These are phyloP conservation scores for Cladosporium velox DNA, from an alignment of 2,329 filamentous ascomycete species.

Conservation along the genomic window DNA sequence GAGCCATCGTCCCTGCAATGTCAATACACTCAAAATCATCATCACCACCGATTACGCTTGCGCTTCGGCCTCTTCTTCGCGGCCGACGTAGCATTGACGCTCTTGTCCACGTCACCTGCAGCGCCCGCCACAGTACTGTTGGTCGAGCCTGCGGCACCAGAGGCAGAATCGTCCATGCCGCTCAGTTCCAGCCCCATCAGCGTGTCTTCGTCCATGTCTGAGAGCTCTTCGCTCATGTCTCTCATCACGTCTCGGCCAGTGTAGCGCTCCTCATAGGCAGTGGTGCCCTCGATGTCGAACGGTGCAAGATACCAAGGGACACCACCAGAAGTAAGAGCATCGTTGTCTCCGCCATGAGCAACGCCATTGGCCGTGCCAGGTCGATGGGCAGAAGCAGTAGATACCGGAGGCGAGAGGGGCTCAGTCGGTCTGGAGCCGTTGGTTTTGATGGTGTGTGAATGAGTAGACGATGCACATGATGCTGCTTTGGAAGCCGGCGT, in stretches of 20 bases:
- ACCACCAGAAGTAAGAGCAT: conserved; percentile 64
- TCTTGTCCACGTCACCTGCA: background rate
- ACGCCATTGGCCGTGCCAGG: conserved; percentile 27
- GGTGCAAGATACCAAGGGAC: conserved; percentile 84
- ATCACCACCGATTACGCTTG: conserved; percentile 15
- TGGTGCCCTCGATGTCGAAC: conserved; percentile 79
- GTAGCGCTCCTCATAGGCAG: conserved; percentile 73
- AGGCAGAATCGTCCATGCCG: conserved; percentile 15
- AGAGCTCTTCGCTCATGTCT: conserved; percentile 75
- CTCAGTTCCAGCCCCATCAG: conserved; percentile 59
- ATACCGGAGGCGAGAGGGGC: conserved; percentile 40
- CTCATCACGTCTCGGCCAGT: conserved; percentile 70
- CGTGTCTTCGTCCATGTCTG: conserved; percentile 89
- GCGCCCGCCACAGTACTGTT: conserved; percentile 6
- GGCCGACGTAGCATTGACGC: background rate
- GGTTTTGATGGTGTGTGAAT: conserved; percentile 23
- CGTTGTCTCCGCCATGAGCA: conserved; percentile 40
- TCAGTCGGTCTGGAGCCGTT: conserved; percentile 31
- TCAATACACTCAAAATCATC: background rate
- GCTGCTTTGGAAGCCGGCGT: conserved; percentile 30
- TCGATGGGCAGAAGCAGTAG: conserved; percentile 46
- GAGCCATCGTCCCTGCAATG: background rate
- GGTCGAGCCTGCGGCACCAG: conserved; percentile 8
- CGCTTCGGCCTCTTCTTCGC: conserved; percentile 19
- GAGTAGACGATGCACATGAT: conserved; percentile 29